These are phyloP conservation scores for Vairimorpha necatrix DNA, from an alignment of 371 early-diverging fungal genomes.

Conservation along the genomic window DNA sequence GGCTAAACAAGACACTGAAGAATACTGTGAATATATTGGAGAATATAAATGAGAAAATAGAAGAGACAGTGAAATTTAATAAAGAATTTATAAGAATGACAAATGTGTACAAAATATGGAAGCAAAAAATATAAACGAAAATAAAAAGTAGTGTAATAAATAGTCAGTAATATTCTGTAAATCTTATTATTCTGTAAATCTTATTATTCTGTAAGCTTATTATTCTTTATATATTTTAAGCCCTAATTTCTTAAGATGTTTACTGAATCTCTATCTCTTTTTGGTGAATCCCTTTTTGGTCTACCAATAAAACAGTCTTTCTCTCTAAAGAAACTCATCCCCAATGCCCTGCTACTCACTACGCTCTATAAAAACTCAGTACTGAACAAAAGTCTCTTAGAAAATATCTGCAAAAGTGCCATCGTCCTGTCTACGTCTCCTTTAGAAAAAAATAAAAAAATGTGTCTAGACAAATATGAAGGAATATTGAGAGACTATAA, in stretches of 20 bases:
- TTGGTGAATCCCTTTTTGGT: no score
- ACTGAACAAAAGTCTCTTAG: not conserved
- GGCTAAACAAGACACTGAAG: constrained; percentile 39
- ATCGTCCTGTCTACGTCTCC: constrained; percentile 43
- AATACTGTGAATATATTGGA: not conserved
- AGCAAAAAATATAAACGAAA: constrained; percentile 11
- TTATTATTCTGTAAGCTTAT: no score
- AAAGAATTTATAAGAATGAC: constrained; percentile 6
- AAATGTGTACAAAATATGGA: constrained; percentile 37
- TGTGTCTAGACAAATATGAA: constrained; percentile 43
- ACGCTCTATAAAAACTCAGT: constrained; percentile 1
- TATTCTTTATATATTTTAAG: no score
- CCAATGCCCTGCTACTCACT: not conserved
- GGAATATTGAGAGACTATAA: constrained; percentile 45
- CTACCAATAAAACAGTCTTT: not conserved
- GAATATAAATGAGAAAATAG: constrained; percentile 37
- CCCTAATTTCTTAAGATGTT: no score
- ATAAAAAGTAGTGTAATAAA: no score
- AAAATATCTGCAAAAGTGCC: constrained; percentile 49
- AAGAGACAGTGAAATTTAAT: constrained; percentile 14
- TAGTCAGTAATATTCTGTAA: no score
- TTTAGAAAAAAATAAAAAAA: constrained; percentile 33
- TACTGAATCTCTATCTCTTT: no score
- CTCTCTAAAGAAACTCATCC: not conserved
- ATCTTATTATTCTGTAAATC: no score